Evolutionary conservation across 2,329 filamentous ascomycete genomes (phyloP).

Genomic region (Aspergillus proliferans): DNA sequence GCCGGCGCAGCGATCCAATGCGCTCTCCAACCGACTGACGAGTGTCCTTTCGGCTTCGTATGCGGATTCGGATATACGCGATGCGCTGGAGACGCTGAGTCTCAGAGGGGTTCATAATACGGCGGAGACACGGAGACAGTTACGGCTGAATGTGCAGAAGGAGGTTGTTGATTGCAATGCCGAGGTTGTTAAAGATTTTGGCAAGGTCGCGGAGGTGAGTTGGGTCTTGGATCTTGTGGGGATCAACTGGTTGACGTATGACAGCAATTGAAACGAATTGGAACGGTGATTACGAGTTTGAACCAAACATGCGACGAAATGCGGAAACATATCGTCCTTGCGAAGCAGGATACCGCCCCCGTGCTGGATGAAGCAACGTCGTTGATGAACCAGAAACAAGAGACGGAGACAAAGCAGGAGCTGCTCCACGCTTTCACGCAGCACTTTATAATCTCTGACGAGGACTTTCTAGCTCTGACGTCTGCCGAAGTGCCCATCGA

Average conservation of each 20-base stretch:
- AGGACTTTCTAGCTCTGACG: slow-evolving; percentile 69
- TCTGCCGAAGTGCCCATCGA: slow-evolving; percentile 76
- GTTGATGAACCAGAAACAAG: slow-evolving; percentile 65
- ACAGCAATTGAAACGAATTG: slow-evolving; percentile 82
- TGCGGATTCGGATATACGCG: slow-evolving; percentile 83
- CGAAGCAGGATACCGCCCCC: slow-evolving; percentile 66
- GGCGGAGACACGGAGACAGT: slow-evolving; percentile 67
- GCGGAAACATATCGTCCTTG: slow-evolving; percentile 67
- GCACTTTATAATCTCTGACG: slow-evolving; percentile 79
- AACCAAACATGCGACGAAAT: slow-evolving; percentile 77
- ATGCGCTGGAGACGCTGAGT: slow-evolving; percentile 74
- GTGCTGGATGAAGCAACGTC: slow-evolving; percentile 70
- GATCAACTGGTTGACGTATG: not conserved
- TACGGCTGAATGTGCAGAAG: slow-evolving; percentile 78
- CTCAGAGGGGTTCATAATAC: slow-evolving; percentile 64
- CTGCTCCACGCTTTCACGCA: slow-evolving; percentile 69
- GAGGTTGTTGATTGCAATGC: slow-evolving; percentile 92
- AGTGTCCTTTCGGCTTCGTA: slow-evolving; percentile 86
- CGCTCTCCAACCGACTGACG: slow-evolving; percentile 74
- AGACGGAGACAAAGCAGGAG: slow-evolving; percentile 72
- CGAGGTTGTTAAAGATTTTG: slow-evolving; percentile 80
- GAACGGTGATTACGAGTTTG: slow-evolving; percentile 66
- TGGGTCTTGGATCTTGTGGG: not conserved
- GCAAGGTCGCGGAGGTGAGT: slow-evolving; percentile 74
- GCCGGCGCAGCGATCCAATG: slow-evolving; percentile 45